These are phyloP conservation scores for Phaffomyces antillensis DNA, from an alignment of 805 yeast species.

Conservation along the genomic window DNA sequence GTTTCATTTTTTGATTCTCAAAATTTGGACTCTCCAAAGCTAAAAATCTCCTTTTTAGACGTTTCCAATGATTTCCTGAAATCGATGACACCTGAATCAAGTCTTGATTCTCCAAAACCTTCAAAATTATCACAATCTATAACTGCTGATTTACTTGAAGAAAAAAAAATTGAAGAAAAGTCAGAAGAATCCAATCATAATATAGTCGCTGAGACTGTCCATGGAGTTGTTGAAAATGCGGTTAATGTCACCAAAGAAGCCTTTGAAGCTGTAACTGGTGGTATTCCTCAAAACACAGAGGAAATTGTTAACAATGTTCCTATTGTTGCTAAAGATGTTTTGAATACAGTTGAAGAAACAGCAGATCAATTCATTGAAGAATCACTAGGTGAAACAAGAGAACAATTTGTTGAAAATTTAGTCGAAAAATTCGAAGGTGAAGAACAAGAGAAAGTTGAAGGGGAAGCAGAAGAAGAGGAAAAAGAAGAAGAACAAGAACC, in stretches of 20 bases:
- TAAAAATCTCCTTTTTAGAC: conserved; percentile 11
- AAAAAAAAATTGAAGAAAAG: background rate
- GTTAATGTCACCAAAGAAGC: background rate
- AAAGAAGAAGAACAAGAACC: background rate
- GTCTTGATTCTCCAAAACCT: background rate
- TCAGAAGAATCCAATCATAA: background rate
- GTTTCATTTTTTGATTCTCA: conserved; percentile 14
- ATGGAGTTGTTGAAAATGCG: background rate
- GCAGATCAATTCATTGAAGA: conserved; percentile 2
- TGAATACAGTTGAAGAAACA: background rate
- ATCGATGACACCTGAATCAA: background rate
- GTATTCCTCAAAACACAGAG: conserved; percentile 6
- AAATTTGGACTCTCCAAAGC: background rate
- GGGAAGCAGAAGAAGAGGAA: too few relatives aligned
- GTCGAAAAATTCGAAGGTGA: conserved; percentile 1
- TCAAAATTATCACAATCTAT: background rate
- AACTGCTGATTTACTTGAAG: too few relatives aligned
- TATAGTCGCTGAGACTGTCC: background rate
- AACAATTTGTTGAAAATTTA: conserved; percentile 5
- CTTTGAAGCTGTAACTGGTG: conserved; percentile 12
- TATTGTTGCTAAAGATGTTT: background rate
- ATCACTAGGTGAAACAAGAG: conserved; percentile 7
- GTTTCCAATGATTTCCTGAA: conserved; percentile 12
- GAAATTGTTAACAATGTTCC: background rate
- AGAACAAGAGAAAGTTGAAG: background rate